phyloP scores from a whole-genome alignment of 495 filamentous ascomycete genomes.

The Podospora conica region DNA sequence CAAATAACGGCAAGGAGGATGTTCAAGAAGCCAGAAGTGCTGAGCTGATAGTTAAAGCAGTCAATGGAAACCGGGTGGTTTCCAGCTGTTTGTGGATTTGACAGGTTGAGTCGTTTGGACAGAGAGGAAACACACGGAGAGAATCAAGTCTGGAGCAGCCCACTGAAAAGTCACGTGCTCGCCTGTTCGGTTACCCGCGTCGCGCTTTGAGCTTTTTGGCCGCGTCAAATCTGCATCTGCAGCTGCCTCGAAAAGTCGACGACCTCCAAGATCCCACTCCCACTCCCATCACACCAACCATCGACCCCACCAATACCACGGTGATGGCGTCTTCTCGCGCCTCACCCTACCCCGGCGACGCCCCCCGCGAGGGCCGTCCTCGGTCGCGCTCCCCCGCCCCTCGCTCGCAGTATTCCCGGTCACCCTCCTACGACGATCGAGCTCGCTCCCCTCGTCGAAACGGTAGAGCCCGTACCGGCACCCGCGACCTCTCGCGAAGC shows the following conservation, averaged over 20 bases:
- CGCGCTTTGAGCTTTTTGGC: background rate
- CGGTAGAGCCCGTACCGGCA: constrained; percentile 20
- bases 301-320: background rate
- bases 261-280: background rate
- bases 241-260: background rate
- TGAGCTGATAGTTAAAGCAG: background rate
- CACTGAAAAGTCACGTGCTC: constrained; percentile 3
- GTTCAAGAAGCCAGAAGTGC: background rate
- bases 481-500: background rate
- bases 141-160: background rate
- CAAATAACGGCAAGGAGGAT: background rate
- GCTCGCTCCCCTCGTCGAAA: constrained; percentile 26
- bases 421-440: constrained; percentile 16
- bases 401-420: constrained; percentile 15
- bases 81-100: too few species aligned
- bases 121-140: background rate
- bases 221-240: background rate
- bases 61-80: too few species aligned
- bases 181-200: constrained; percentile 3
- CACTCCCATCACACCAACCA: background rate
- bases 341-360: background rate
- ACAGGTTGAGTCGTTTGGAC: background rate
- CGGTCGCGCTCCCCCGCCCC: constrained; percentile 18
- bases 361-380: constrained; percentile 4
- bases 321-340: constrained; percentile 18